A percentile compares a stretch with the other conserved stretches of the same genome.
These are phyloP conservation scores for Diutina rugosa DNA, from an alignment of 1,139 yeast species.

Conservation along the genomic window DNA sequence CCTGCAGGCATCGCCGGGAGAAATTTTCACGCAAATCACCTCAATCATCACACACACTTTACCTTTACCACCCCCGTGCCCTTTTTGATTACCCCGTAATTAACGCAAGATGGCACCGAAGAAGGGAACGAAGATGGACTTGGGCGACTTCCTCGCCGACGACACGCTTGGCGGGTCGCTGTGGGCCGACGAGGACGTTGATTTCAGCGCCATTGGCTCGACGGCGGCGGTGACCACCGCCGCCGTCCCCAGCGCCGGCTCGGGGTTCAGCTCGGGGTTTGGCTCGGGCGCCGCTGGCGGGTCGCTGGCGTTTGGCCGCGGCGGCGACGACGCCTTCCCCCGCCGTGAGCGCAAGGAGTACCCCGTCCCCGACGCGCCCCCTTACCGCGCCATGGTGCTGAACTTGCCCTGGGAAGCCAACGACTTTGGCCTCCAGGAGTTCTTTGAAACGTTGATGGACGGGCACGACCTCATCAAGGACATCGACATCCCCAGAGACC, in stretches of 20 bases:
- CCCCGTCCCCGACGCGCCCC: slow-evolving; percentile 87
- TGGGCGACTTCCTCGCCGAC: slow-evolving; percentile 38
- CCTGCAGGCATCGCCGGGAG: neutral
- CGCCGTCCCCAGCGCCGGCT: slow-evolving; percentile 5
- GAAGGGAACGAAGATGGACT: slow-evolving; percentile 31
- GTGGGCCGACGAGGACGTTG: slow-evolving; percentile 73
- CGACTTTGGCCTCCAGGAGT: slow-evolving; percentile 53
- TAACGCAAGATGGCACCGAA: slow-evolving; percentile 16
- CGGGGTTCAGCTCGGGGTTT: neutral
- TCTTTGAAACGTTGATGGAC: slow-evolving; percentile 50
- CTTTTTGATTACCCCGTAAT: neutral
- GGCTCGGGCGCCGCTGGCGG: slow-evolving; percentile 6
- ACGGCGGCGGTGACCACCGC: slow-evolving; percentile 33
- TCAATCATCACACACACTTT: too few species aligned
- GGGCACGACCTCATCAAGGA: slow-evolving; percentile 36
- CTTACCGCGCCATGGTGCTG: slow-evolving; percentile 77
- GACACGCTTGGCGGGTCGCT: slow-evolving; percentile 31
- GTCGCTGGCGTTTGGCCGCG: slow-evolving; percentile 24
- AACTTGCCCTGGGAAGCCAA: slow-evolving; percentile 77
- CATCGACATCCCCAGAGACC: slow-evolving; percentile 61
- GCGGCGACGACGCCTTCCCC: slow-evolving; percentile 19
- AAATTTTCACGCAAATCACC: neutral
- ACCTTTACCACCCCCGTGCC: neutral
- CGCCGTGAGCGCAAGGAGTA: slow-evolving; percentile 46
- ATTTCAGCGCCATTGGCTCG: slow-evolving; percentile 45